Conservation (phyloP, 2,329 filamentous ascomycete species). For the Sodiomyces alkalinus region DNA sequence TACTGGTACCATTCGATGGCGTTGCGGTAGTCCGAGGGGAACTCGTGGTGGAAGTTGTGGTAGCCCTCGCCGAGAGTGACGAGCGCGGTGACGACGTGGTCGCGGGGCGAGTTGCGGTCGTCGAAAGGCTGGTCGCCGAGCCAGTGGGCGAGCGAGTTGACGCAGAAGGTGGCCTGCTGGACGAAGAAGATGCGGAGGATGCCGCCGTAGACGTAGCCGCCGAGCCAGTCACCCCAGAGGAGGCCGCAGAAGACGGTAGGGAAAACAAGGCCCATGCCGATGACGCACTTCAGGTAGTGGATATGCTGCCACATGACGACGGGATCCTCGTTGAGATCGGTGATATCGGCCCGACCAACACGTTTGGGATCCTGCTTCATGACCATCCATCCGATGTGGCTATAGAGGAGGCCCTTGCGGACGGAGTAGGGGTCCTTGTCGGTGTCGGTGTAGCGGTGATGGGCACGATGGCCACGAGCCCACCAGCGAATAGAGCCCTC, state of each 20-base stretch:
- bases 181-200: slow-evolving; percentile 82
- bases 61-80: slow-evolving; percentile 80
- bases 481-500: slow-evolving; percentile 83
- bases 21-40: slow-evolving; percentile 86
- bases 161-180: slow-evolving; percentile 84
- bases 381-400: slow-evolving; percentile 78
- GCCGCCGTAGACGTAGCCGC: slow-evolving; percentile 72
- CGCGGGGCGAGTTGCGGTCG: slow-evolving; percentile 80
- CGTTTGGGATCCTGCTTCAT: slow-evolving; percentile 88
- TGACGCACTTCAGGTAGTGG: slow-evolving; percentile 68
- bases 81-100: slow-evolving; percentile 73
- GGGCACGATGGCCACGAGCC: slow-evolving; percentile 73
- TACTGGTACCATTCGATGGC: slow-evolving; percentile 86
- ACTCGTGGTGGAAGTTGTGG: slow-evolving; percentile 94
- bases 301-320: slow-evolving; percentile 81
- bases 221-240: slow-evolving; percentile 66
- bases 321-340: slow-evolving; percentile 73
- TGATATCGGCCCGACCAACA: slow-evolving; percentile 76
- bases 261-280: slow-evolving; percentile 63
- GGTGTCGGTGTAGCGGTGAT: slow-evolving; percentile 86
- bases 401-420: slow-evolving; percentile 69
- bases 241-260: slow-evolving; percentile 63
- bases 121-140: slow-evolving; percentile 86
- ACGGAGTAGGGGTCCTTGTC: slow-evolving; percentile 87
- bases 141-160: slow-evolving; percentile 85